These are phyloP conservation scores for Daldinia loculata DNA, from an alignment of 495 filamentous ascomycete genomes.

Conservation along the genomic window DNA sequence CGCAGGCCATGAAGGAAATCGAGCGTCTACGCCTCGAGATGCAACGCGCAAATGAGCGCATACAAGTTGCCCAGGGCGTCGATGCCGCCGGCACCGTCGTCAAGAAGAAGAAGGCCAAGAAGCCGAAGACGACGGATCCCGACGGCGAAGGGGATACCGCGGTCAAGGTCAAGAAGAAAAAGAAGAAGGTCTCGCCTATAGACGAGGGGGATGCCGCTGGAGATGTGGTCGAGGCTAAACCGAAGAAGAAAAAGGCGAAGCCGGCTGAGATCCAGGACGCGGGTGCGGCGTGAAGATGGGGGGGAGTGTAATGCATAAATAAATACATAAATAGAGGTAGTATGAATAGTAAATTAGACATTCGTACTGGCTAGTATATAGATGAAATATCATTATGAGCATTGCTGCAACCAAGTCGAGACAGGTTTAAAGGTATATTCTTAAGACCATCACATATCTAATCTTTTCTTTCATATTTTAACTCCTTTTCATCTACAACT, in stretches of 20 bases:
- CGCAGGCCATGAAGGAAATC: conserved; percentile 82
- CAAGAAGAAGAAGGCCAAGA: conserved; percentile 71
- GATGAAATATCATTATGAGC: neutral
- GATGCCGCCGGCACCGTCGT: conserved; percentile 77
- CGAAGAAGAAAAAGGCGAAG: conserved; percentile 57
- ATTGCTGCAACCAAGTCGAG: neutral
- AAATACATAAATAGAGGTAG: neutral
- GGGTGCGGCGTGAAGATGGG: neutral
- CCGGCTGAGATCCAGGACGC: conserved; percentile 34
- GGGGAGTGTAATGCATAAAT: neutral
- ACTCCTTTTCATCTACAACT: neutral
- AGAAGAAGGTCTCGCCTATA: conserved; percentile 56
- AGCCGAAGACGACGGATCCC: conserved; percentile 21
- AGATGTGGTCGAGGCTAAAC: conserved; percentile 37
- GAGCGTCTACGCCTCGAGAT: conserved; percentile 86
- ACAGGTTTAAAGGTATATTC: neutral
- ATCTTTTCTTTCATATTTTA: neutral
- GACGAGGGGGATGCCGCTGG: conserved; percentile 34
- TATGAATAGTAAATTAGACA: neutral
- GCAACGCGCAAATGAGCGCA: conserved; percentile 87
- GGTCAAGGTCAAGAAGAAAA: conserved; percentile 51
- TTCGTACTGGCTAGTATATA: conserved; percentile 8
- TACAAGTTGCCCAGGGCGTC: conserved; percentile 73
- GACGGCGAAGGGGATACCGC: conserved; percentile 25
- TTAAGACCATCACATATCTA: neutral